A percentile compares a stretch with the other conserved stretches of the same genome.
phyloP scores from a whole-genome alignment of 768 basidiomycete genomes.

The Pleurotus giganteus region DNA sequence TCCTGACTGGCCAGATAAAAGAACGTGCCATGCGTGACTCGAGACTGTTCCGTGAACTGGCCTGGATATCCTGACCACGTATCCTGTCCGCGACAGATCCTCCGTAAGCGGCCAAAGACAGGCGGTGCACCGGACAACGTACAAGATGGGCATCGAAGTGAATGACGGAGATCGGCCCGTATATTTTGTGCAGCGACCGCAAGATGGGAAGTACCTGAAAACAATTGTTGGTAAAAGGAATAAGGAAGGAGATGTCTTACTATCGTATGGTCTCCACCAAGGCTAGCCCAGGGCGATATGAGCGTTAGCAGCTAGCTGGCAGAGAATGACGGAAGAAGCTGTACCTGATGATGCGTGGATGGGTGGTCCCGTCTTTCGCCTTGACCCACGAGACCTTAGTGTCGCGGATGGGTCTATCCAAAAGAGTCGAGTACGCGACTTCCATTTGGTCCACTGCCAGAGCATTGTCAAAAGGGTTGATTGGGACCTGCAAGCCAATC shows the following conservation, averaged over 20 bases:
- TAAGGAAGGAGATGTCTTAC: conserved; percentile 22
- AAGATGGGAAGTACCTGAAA: conserved; percentile 57
- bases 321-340: conserved; percentile 1
- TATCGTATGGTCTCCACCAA: conserved; percentile 71
- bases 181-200: conserved; percentile 56
- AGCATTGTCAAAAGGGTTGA: conserved; percentile 54
- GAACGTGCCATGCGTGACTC: conserved; percentile 62
- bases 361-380: conserved; percentile 49
- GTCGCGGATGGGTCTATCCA: conserved; percentile 42
- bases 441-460: conserved; percentile 69
- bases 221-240: not conserved
- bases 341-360: conserved; percentile 55
- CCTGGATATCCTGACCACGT: too few species aligned
- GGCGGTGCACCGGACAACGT: conserved; percentile 22
- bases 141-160: conserved; percentile 17
- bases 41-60: too few species aligned
- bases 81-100: too few species aligned
- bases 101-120: too few species aligned
- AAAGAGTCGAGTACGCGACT: conserved; percentile 60
- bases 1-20: conserved; percentile 61
- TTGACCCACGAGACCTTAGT: conserved; percentile 36
- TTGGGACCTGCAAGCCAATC: conserved; percentile 17
- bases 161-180: conserved; percentile 55
- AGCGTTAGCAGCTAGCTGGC: not conserved
- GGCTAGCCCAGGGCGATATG: conserved; percentile 30